Conservation (phyloP, 2,329 filamentous ascomycete species). For the Sporothrix mexicana region DNA sequence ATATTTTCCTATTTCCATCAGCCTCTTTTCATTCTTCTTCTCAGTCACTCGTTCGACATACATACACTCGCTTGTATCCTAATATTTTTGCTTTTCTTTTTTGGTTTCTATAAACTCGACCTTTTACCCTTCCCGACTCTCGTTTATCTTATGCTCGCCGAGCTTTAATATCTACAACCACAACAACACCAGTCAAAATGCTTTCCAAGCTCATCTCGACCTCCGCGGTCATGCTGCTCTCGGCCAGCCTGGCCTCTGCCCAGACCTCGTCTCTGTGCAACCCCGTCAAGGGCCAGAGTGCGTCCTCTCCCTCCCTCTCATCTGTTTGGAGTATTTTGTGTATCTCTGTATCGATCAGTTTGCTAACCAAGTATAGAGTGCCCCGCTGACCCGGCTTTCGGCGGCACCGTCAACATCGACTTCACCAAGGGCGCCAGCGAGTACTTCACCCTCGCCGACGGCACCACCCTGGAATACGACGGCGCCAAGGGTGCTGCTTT, state of each 20-base stretch:
- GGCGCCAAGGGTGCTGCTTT: constrained; percentile 58
- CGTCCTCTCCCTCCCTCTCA: constrained; percentile 23
- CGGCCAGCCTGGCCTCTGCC: constrained; percentile 54
- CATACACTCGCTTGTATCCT: constrained; percentile 31
- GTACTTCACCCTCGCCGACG: constrained; percentile 54
- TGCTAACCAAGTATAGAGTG: constrained; percentile 57
- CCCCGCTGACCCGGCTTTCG: constrained; percentile 77
- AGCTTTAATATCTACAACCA: constrained; percentile 25
- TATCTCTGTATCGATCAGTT: neutral
- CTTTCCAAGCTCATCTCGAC: constrained; percentile 54
- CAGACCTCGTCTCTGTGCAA: constrained; percentile 65
- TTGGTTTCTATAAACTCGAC: neutral
- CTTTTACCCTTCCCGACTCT: neutral
- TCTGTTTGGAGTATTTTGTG: neutral
- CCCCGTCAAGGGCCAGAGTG: constrained; percentile 55
- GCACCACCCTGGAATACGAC: constrained; percentile 57
- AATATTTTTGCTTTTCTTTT: constrained; percentile 13
- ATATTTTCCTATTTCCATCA: neutral
- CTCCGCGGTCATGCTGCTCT: constrained; percentile 56
- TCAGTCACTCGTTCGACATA: constrained; percentile 29
- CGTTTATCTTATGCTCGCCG: constrained; percentile 21
- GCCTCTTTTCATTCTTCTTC: constrained; percentile 24
- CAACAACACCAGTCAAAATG: constrained; percentile 45
- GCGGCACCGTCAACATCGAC: constrained; percentile 67
- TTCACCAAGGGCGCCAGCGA: constrained; percentile 75